Percentiles rank a stretch among this genome's conserved stretches.
phyloP scores from a whole-genome alignment of 495 filamentous ascomycete genomes.

The Aspergillus leporis region DNA sequence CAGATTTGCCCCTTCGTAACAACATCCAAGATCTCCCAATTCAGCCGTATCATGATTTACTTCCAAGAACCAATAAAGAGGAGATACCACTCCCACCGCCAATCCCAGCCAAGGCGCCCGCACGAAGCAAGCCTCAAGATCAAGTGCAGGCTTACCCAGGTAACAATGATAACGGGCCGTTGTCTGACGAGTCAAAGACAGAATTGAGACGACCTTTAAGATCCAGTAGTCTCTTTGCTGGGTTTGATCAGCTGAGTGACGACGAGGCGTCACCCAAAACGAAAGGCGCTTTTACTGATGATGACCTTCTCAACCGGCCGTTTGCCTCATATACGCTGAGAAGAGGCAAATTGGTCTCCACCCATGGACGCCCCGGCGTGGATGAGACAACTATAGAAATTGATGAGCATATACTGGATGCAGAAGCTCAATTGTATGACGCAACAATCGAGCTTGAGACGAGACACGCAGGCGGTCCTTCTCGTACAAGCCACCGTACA shows the following conservation, averaged over 20 bases:
- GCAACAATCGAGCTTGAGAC: constrained; percentile 2
- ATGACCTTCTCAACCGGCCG: constrained; percentile 46
- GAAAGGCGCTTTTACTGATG: constrained; percentile 51
- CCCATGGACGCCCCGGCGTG: constrained; percentile 34
- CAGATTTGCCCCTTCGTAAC: constrained; percentile 33
- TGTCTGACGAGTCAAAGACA: constrained; percentile 56
- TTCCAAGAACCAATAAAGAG: constrained; percentile 34
- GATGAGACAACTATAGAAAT: constrained; percentile 42
- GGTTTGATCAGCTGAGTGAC: constrained; percentile 66
- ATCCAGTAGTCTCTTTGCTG: constrained; percentile 82
- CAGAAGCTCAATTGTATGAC: constrained; percentile 31
- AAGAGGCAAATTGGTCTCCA: constrained; percentile 43
- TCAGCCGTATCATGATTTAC: constrained; percentile 38
- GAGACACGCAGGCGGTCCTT: constrained; percentile 16
- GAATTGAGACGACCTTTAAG: constrained; percentile 68
- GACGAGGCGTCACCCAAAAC: constrained; percentile 39
- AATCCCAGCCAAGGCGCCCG: constrained; percentile 20
- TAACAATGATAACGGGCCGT: constrained; percentile 79
- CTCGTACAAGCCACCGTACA: constrained; percentile 24
- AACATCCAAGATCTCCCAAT: constrained; percentile 23
- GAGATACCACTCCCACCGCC: constrained; percentile 20
- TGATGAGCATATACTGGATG: constrained; percentile 40
- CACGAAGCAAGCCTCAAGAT: constrained; percentile 30
- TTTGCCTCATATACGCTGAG: constrained; percentile 46
- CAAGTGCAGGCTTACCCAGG: constrained; percentile 71